Evolutionary conservation across 768 basidiomycete genomes (phyloP), one percentile per base, ranked within the genome.

Genomic region (Jaapia argillacea): DNA sequence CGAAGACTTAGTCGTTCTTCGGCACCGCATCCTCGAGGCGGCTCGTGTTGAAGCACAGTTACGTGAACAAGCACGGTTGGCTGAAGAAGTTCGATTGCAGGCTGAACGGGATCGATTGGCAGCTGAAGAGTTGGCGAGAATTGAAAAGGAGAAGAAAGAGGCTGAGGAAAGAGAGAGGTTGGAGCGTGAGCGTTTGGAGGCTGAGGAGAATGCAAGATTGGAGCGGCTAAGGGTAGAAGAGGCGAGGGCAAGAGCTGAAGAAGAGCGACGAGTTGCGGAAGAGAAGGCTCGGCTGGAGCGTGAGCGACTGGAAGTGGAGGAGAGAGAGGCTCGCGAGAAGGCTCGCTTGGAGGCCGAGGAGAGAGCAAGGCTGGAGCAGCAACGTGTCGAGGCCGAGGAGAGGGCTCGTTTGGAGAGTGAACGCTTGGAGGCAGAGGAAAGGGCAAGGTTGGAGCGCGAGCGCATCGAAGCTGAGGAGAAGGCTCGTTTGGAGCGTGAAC

Each of bases 21-120:
- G 65, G 45, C 47, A 66, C 21, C 61, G 63, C 16, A 46, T 63
- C 27, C 65, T 78, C 26, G 62, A 64, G 40, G 56, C 62, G 27
- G 57, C 65, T 39, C 54, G 78, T 36, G 45, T 59, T 21, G 66
- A 70, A 24, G 66, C 70, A 2, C 61, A 67, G 42, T 61, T 58
- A n/a, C 54, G 55, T 2, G 77, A 76, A 43, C 58, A 57, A 3
- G 49, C 61, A 39, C 65, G 70, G 40, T 6, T 51, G 23, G 25
- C 37, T 21, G 37, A 38, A 38, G 10, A 21, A 12, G n/a, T 7
- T 26, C 24, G 31, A 33, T 24, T 51, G 5, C 54, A 48, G 21
- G 54, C 48, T 36, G 56, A 58, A 48, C 56, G 36, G 37, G 61
- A 49, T 14, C 40, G 48, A 23, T 40, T 44, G 18, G 41, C 48